Base-by-base conservation (phyloP, 495 filamentous ascomycete genomes). In the Penicillium lagena region DNA sequence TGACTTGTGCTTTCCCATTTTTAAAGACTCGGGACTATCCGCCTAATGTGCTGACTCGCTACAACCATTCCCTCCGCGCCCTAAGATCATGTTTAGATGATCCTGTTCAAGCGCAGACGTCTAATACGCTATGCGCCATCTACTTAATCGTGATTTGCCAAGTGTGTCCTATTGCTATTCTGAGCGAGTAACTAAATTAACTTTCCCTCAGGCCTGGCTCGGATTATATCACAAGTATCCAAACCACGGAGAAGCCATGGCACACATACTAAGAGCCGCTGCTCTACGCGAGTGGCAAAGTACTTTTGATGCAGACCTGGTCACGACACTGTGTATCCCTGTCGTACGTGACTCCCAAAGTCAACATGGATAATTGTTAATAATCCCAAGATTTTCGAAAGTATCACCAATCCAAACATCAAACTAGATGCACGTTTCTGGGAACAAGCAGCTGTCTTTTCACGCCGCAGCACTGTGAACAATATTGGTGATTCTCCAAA, bases 61-160 rank as follows among this genome's bases (percentile, higher is more conserved):
- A 67, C 52, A 58, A 56, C 2, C 55, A 49, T 28, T 61, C 63
- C 0, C 44, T 68, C 13, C 54, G 44, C 12, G 49, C 50, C 4
- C 50, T 74, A n/a, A 44, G 67, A 33, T 49, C 47, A 2, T 52
- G 50, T 13, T 47, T 74, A 41, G 49, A 55, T 40, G 59, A 71
- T 50, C 58, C 63, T 7, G 40, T 35, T 11, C 49, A 63, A 40
- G 62, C 63, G 1, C 39, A 40, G 9, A 60, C 56, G 10, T 39
- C 57, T 7, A 61, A 71, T 46, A 71, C 66, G 7, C 49, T 74
- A 15, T 65, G 63, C 48, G 64, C 67, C 11, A 56, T 72, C 13
- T 70, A 69, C 39, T 30, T 72, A 10, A 54, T 70, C 27, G 56
- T 64, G 37, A 62, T 74, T 15, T 66, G 59, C 39, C 67, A 74